Evolutionary conservation across 1,284 basidiomycete genomes (phyloP).

Genomic region (Puccinia coronata): DNA sequence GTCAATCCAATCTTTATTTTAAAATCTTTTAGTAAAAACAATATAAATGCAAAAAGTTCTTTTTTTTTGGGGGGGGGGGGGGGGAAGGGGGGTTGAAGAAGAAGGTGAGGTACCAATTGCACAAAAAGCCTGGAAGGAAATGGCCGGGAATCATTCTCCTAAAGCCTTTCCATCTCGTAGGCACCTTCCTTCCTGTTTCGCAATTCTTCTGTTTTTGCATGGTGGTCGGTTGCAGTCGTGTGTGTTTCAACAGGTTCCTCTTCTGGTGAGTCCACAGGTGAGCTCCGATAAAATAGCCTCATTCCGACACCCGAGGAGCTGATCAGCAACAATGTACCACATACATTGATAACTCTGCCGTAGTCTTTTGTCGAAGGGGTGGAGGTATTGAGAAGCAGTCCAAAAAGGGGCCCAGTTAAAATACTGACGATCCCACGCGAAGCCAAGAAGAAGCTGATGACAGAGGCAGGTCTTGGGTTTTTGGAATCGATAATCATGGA

Average conservation of each 20-base stretch:
- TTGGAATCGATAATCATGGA: constrained; percentile 17
- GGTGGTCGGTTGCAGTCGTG: not conserved
- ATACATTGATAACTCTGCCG: not conserved
- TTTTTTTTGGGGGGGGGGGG: too few relatives aligned
- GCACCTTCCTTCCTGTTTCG: constrained; percentile 7
- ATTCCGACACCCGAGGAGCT: constrained; percentile 25
- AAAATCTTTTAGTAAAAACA: too few relatives aligned
- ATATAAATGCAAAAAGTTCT: too few relatives aligned
- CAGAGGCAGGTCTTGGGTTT: constrained; percentile 1
- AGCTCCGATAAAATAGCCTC: constrained; percentile 19
- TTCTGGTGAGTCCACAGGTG: not conserved
- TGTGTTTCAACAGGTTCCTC: not conserved
- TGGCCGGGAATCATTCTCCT: not conserved
- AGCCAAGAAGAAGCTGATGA: constrained; percentile 32
- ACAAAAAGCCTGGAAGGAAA: not conserved
- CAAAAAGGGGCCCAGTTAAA: constrained; percentile 2
- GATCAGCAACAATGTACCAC: not conserved
- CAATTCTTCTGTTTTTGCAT: not conserved
- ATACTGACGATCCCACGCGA: constrained; percentile 21
- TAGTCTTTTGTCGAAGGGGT: constrained; percentile 18
- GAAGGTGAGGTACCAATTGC: too few relatives aligned
- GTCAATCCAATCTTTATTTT: too few relatives aligned
- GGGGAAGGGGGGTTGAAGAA: too few relatives aligned
- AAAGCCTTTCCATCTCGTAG: not conserved
- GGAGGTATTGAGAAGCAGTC: constrained; percentile 10